These are phyloP conservation scores for Porogramme epimiltina DNA, from an alignment of 1,284 basidiomycete genomes.

Conservation along the genomic window DNA sequence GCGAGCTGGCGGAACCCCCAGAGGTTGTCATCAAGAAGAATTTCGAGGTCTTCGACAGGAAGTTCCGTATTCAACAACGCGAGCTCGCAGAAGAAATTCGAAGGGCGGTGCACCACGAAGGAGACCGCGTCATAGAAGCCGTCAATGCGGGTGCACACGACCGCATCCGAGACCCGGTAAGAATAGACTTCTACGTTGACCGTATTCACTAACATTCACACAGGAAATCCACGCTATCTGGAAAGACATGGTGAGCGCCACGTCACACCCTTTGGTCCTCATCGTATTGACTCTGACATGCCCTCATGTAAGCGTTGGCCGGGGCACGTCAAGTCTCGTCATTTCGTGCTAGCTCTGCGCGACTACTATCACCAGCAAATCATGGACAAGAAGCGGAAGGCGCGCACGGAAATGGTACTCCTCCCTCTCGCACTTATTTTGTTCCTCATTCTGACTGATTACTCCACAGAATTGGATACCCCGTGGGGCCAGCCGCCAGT, in stretches of 20 bases:
- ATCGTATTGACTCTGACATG: too few species aligned
- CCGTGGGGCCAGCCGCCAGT: background rate
- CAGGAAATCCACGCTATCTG: conserved; percentile 25
- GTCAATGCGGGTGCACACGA: conserved; percentile 29
- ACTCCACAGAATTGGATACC: background rate
- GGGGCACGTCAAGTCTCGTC: conserved; percentile 34
- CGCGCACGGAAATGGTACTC: background rate
- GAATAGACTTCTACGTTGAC: background rate
- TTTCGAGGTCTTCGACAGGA: conserved; percentile 27
- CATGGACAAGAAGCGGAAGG: conserved; percentile 27
- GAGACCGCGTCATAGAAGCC: conserved; percentile 27
- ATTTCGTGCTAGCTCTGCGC: conserved; percentile 36
- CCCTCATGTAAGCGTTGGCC: conserved; percentile 32
- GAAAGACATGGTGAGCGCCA: conserved; percentile 31
- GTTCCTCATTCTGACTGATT: background rate
- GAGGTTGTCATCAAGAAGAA: conserved; percentile 28
- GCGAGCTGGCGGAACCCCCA: conserved; percentile 25
- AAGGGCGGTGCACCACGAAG: conserved; percentile 22
- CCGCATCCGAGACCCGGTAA: conserved; percentile 28
- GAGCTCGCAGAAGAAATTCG: conserved; percentile 25
- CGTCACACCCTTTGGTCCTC: background rate
- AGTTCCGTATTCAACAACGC: conserved; percentile 30
- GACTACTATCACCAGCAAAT: conserved; percentile 30
- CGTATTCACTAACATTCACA: background rate
- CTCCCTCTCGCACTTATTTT: background rate